Percentiles rank a stretch among this genome's conserved stretches.
These are phyloP conservation scores for Syzygium oleosum DNA, from an alignment of 345 rosid species.

Conservation along the genomic window DNA sequence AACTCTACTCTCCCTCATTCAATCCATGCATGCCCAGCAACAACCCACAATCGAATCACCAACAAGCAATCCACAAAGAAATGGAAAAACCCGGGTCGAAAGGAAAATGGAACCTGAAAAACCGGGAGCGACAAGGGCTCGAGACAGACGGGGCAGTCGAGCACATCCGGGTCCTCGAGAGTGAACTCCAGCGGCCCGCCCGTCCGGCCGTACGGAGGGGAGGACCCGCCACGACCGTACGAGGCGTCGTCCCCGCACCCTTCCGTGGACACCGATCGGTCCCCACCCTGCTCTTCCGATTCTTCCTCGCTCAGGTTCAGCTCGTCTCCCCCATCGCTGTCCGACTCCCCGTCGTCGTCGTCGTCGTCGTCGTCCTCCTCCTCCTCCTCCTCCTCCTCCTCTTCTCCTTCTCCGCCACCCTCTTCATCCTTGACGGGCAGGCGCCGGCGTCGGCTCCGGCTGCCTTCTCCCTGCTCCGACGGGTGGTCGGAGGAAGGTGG, in stretches of 20 bases:
- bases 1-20: background rate
- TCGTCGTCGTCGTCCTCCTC: background rate
- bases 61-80: background rate
- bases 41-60: background rate
- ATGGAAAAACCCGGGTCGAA: too few relatives aligned
- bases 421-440: background rate
- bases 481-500: background rate
- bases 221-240: background rate
- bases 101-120: conserved; percentile 29
- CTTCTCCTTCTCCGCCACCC: background rate
- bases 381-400: too few relatives aligned
- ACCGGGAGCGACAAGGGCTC: conserved; percentile 40
- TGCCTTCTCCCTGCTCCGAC: background rate
- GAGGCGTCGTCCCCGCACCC: background rate
- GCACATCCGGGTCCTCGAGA: conserved; percentile 40
- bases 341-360: background rate
- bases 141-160: conserved; percentile 47
- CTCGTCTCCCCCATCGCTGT: background rate
- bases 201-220: background rate
- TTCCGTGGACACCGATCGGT: rapidly evolving
- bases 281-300: background rate
- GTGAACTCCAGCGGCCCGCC: conserved; percentile 17
- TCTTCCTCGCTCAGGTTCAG: background rate
- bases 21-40: background rate
- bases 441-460: background rate